Conservation (phyloP, 2,329 filamentous ascomycete species). For the Alternaria conjuncta region DNA sequence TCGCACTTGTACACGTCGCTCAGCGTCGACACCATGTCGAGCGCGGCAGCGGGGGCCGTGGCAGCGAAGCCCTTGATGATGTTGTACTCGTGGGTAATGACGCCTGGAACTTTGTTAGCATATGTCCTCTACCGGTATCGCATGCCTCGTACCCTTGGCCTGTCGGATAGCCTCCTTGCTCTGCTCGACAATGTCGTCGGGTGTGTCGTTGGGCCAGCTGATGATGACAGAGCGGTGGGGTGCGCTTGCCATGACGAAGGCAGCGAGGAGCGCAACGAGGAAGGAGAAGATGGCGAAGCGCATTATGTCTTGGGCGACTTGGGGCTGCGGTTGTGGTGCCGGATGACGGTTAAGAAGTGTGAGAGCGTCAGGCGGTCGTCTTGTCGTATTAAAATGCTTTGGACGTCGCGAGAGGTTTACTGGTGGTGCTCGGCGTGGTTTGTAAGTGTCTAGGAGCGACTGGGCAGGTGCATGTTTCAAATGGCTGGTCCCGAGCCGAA, state of each 20-base stretch:
- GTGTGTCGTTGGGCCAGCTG: constrained; percentile 74
- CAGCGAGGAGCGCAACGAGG: constrained; percentile 64
- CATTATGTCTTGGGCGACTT: constrained; percentile 59
- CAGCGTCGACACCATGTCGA: constrained; percentile 71
- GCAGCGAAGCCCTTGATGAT: constrained; percentile 76
- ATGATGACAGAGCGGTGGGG: constrained; percentile 77
- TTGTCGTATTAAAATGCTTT: not conserved
- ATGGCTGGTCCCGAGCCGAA: constrained; percentile 11
- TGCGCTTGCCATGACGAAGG: constrained; percentile 65
- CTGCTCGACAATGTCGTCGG: constrained; percentile 69
- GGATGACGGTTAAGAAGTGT: not conserved
- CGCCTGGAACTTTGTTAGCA: constrained; percentile 46
- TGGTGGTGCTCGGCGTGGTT: not conserved
- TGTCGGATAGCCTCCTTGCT: constrained; percentile 74
- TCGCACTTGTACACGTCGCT: constrained; percentile 66
- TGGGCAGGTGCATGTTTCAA: constrained; percentile 12
- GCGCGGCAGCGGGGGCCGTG: constrained; percentile 70
- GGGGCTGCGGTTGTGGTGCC: not conserved
- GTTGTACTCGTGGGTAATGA: constrained; percentile 76
- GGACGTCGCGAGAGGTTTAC: not conserved
- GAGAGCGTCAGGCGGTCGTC: not conserved
- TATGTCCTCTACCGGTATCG: not conserved
- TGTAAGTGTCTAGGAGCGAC: constrained; percentile 5
- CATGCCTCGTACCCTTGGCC: constrained; percentile 64
- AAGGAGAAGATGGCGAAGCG: constrained; percentile 66